phyloP scores from a whole-genome alignment of 345 rosid species.

The Stellera chamaejasme region DNA sequence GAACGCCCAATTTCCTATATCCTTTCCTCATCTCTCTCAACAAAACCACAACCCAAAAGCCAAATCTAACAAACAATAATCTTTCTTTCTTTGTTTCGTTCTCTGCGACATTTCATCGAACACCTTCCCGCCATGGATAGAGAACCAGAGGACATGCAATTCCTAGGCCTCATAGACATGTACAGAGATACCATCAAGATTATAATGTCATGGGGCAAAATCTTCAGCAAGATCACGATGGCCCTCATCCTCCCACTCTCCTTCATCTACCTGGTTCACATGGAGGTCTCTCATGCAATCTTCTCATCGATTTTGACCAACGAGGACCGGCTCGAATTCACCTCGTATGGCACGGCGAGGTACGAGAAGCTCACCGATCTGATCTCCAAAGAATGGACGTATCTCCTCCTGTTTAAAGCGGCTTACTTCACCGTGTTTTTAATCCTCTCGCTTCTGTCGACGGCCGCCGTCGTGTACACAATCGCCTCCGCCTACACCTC shows the following conservation, averaged over 20 bases:
- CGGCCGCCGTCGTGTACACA: conserved; percentile 49
- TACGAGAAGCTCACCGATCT: conserved; percentile 20
- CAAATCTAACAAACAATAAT: no score
- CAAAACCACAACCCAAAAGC: no score
- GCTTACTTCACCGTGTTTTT: conserved; percentile 27
- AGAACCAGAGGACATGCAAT: conserved; percentile 56
- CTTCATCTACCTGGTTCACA: conserved; percentile 41
- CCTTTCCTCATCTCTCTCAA: not conserved
- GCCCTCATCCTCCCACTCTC: conserved; percentile 47
- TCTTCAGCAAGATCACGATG: conserved; percentile 40
- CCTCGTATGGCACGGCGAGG: conserved; percentile 16
- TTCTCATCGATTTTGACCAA: conserved; percentile 12
- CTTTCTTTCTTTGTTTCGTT: not conserved
- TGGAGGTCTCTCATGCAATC: conserved; percentile 26
- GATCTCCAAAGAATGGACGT: conserved; percentile 19
- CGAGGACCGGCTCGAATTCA: conserved; percentile 14
- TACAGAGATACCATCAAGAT: conserved; percentile 37
- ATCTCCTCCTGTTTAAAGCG: conserved; percentile 19
- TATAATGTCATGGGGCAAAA: conserved; percentile 30
- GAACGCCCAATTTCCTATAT: no score
- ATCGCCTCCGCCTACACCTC: conserved; percentile 36
- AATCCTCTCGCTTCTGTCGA: conserved; percentile 37
- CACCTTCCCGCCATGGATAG: conserved; percentile 25
- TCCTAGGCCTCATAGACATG: conserved; percentile 36
- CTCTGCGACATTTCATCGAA: not conserved